Conservation (phyloP, 805 yeast genomes). For the Teunomyces tritomae region DNA sequence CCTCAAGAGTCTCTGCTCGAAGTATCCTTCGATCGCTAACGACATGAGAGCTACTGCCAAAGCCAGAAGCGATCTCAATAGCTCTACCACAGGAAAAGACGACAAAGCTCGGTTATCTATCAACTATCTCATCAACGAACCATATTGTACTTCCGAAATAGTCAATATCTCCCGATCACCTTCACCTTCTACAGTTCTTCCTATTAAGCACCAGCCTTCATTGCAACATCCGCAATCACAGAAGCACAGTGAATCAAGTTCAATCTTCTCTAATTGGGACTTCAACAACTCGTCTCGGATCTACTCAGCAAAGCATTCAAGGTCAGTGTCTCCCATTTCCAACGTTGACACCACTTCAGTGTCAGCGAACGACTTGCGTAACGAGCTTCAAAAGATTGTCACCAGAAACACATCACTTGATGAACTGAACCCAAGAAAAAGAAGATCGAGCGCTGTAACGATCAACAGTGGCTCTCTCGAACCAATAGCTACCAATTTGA, state of each 20-base stretch:
- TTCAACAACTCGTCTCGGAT: constrained; percentile 6
- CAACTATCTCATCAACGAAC: constrained; percentile 17
- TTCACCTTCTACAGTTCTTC: constrained; percentile 1
- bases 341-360: constrained; percentile 12
- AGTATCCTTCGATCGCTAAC: constrained; percentile 57
- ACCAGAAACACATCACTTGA: constrained; percentile 9
- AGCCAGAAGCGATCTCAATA: constrained; percentile 40
- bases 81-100: constrained; percentile 4
- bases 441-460: constrained; percentile 11
- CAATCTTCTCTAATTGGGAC: constrained; percentile 19
- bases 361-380: constrained; percentile 9
- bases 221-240: constrained; percentile 12
- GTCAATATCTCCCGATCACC: not conserved
- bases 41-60: constrained; percentile 62
- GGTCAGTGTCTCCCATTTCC: constrained; percentile 11
- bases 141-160: not conserved
- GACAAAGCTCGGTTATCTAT: constrained; percentile 16
- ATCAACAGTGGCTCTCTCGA: constrained; percentile 5
- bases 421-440: constrained; percentile 7
- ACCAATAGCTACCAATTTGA: constrained; percentile 12
- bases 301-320: constrained; percentile 5
- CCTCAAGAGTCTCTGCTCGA: constrained; percentile 50
- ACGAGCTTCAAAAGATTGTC: constrained; percentile 3
- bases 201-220: constrained; percentile 1
- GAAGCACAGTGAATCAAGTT: constrained; percentile 3